A percentile compares a stretch with the other conserved stretches of the same genome.
These are phyloP conservation scores for Hypoxylon sp. DNA, from an alignment of 2,329 filamentous ascomycete genomes.

Conservation along the genomic window DNA sequence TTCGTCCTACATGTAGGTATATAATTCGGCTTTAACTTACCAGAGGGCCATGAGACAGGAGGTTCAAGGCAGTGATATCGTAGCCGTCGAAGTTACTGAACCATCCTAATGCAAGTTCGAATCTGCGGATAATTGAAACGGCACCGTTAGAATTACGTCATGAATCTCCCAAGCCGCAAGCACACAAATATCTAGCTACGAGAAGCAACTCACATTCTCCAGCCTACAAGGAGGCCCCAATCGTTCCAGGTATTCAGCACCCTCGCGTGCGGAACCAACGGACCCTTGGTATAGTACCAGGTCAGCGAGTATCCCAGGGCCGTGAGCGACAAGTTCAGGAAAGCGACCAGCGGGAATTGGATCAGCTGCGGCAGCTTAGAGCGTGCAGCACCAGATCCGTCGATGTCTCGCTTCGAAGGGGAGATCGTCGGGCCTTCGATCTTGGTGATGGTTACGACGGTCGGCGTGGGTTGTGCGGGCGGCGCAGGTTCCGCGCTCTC, in stretches of 20 bases:
- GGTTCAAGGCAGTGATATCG: slow-evolving; percentile 75
- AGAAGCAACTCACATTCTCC: slow-evolving; percentile 67
- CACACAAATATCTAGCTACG: slow-evolving; percentile 2
- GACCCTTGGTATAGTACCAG: slow-evolving; percentile 71
- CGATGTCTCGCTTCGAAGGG: slow-evolving; percentile 22
- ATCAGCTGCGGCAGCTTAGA: slow-evolving; percentile 61
- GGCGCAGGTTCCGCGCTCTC: slow-evolving; percentile 17
- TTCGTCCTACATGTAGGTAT: neutral
- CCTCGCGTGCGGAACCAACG: slow-evolving; percentile 78
- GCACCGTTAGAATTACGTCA: slow-evolving; percentile 58
- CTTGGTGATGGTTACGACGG: slow-evolving; percentile 50
- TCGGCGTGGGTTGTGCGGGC: slow-evolving; percentile 14
- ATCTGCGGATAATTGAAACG: slow-evolving; percentile 66
- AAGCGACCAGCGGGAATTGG: slow-evolving; percentile 68
- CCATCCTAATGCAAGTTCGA: slow-evolving; percentile 82
- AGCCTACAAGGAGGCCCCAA: slow-evolving; percentile 67
- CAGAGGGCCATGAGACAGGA: slow-evolving; percentile 82
- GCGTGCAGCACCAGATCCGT: slow-evolving; percentile 25
- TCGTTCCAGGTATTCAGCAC: slow-evolving; percentile 74
- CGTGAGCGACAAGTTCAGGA: slow-evolving; percentile 73
- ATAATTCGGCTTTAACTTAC: slow-evolving; percentile 59
- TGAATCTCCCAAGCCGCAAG: slow-evolving; percentile 1
- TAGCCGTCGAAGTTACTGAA: slow-evolving; percentile 80
- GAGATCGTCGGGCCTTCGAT: slow-evolving; percentile 46
- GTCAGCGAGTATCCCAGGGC: slow-evolving; percentile 75